phyloP scores from a whole-genome alignment of 73 alveolate species.

The Tetrahymena elliotti region DNA sequence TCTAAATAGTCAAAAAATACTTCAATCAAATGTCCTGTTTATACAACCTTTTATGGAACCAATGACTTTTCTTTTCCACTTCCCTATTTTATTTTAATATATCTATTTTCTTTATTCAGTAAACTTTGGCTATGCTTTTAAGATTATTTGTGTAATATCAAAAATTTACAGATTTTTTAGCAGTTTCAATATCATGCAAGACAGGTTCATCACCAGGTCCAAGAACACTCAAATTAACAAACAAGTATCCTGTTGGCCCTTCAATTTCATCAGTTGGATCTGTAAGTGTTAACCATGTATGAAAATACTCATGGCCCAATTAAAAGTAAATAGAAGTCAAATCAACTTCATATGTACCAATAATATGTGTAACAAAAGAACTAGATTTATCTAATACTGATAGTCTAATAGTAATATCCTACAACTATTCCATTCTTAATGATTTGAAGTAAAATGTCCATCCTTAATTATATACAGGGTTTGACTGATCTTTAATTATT shows the following conservation, averaged over 20 bases:
- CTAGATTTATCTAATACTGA: conserved; percentile 23
- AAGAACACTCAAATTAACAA: conserved; percentile 45
- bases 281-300: conserved; percentile 57
- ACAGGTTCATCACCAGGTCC: conserved; percentile 83
- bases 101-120: not conserved
- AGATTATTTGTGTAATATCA: conserved; percentile 19
- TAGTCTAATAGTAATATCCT: not conserved
- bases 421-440: conserved; percentile 19
- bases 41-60: conserved; percentile 6
- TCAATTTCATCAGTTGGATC: conserved; percentile 63
- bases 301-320: conserved; percentile 59
- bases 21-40: conserved; percentile 22
- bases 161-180: conserved; percentile 9
- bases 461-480: conserved; percentile 18
- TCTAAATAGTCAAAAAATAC: conserved; percentile 42
- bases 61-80: conserved; percentile 21
- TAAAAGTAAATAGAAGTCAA: conserved; percentile 15
- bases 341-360: conserved; percentile 37
- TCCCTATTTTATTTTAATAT: not conserved
- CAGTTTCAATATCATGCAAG: conserved; percentile 58
- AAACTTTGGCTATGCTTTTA: not conserved
- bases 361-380: conserved; percentile 18
- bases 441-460: conserved; percentile 32
- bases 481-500: conserved; percentile 18
- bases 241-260: conserved; percentile 51